A percentile compares a stretch with the other conserved stretches of the same genome.
Evolutionary conservation across 208 protist species (phyloP).

Genomic region (Leishmania martiniquensis): DNA sequence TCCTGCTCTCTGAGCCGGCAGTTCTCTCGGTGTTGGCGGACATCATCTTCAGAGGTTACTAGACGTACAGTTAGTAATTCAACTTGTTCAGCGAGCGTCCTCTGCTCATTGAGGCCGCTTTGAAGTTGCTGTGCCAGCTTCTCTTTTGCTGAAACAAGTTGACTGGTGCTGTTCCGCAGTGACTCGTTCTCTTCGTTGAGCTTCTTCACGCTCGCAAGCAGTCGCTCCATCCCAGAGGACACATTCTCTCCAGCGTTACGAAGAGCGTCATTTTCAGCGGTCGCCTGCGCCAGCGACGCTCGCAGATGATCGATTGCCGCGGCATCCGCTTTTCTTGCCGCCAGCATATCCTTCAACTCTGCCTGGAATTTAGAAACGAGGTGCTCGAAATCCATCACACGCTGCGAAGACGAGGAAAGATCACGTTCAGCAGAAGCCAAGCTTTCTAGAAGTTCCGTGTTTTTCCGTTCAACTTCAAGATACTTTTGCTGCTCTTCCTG

Average conservation of each 20-base stretch:
- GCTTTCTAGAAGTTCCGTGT: slow-evolving; percentile 19
- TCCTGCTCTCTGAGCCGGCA: background rate
- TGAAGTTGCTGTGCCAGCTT: background rate
- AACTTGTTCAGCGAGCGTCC: background rate
- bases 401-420: slow-evolving; percentile 24
- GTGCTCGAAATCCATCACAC: slow-evolving; percentile 48
- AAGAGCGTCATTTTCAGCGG: slow-evolving; percentile 29
- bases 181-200: slow-evolving; percentile 39
- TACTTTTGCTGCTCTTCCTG: slow-evolving; percentile 29
- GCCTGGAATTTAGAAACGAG: slow-evolving; percentile 49
- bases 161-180: slow-evolving; percentile 4
- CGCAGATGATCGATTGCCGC: slow-evolving; percentile 32
- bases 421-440: slow-evolving; percentile 11
- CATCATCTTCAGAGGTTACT: background rate
- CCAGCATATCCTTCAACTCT: slow-evolving; percentile 40
- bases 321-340: slow-evolving; percentile 26
- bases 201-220: slow-evolving; percentile 29
- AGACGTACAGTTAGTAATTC: slow-evolving; percentile 9
- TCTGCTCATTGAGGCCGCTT: background rate
- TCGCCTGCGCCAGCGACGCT: slow-evolving; percentile 15
- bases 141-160: background rate
- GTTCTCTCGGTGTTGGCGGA: background rate
- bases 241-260: slow-evolving; percentile 32
- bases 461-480: slow-evolving; percentile 2
- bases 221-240: slow-evolving; percentile 33